A percentile compares a stretch with the other conserved stretches of the same genome.
Conservation (phyloP, 371 early-diverging fungal species). For the Smittium mucronatum region DNA sequence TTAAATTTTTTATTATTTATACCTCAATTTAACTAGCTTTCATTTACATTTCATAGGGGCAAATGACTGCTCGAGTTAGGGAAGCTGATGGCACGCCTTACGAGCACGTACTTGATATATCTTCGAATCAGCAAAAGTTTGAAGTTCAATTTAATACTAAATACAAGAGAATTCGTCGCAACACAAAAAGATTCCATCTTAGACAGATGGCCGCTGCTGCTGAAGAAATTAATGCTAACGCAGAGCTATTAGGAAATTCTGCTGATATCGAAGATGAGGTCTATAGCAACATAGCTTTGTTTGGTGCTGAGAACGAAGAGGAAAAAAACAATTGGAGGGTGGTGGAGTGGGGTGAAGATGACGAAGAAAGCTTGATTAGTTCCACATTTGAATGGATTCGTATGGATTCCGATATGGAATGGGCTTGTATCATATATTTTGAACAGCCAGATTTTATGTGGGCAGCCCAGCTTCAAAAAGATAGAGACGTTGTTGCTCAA, state of each 20-base stretch:
- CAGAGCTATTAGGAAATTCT: conserved; percentile 39
- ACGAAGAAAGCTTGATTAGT: conserved; percentile 55
- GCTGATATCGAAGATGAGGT: conserved; percentile 39
- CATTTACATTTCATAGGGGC: conserved; percentile 45
- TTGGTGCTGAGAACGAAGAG: conserved; percentile 46
- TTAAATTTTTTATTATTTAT: background rate
- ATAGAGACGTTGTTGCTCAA: conserved; percentile 92
- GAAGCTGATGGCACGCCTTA: conserved; percentile 90
- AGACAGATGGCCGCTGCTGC: conserved; percentile 66
- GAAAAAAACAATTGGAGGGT: conserved; percentile 61
- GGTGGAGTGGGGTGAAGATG: conserved; percentile 70
- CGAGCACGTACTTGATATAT: conserved; percentile 82
- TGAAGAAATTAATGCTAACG: conserved; percentile 51
- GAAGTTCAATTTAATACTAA: conserved; percentile 92
- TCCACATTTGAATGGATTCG: conserved; percentile 92
- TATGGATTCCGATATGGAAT: conserved; percentile 89
- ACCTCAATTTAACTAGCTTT: background rate
- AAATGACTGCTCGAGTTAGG: conserved; percentile 77
- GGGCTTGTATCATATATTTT: conserved; percentile 79
- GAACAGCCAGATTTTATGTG: conserved; percentile 95
- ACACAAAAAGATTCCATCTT: conserved; percentile 63
- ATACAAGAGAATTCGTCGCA: conserved; percentile 83
- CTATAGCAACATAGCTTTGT: conserved; percentile 52
- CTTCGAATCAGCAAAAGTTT: conserved; percentile 53
- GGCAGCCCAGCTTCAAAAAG: conserved; percentile 84